A percentile compares a stretch with the other conserved stretches of the same genome.
Conservation (phyloP, 176 grass and related monocot genomes). For the Raddia distichophylla region DNA sequence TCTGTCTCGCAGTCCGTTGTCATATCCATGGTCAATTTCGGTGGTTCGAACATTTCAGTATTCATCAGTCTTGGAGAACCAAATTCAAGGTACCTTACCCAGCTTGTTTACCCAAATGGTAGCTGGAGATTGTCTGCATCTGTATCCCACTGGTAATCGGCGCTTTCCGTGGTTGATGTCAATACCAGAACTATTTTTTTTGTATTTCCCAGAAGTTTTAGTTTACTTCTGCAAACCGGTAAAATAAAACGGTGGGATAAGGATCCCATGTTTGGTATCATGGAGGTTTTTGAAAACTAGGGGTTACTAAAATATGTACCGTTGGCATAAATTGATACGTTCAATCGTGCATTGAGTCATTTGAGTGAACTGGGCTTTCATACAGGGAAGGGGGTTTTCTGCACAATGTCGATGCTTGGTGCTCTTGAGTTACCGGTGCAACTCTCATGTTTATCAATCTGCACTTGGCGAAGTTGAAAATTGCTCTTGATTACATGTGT, state of each 20-base stretch:
- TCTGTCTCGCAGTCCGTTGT: not conserved
- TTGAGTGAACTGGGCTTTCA: not conserved
- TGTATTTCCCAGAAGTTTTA: not conserved
- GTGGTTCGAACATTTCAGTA: not conserved
- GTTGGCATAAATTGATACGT: not conserved
- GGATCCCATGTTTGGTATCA: not conserved
- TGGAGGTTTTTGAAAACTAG: not conserved
- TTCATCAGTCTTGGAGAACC: not conserved
- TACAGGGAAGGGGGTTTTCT: not conserved
- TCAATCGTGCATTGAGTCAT: not conserved
- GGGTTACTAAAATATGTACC: not conserved
- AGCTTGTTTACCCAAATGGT: conserved; percentile 22
- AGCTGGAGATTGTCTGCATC: not conserved
- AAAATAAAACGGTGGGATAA: conserved; percentile 25
- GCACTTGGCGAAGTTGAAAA: not conserved
- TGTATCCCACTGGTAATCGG: not conserved
- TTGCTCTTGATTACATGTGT: not conserved
- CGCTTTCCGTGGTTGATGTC: not conserved
- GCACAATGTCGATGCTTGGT: not conserved
- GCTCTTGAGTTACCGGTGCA: not conserved
- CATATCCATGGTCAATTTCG: conserved; percentile 18
- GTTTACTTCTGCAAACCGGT: not conserved
- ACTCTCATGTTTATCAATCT: not conserved
- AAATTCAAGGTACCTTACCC: not conserved
- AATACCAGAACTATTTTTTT: not conserved